Percentiles rank a stretch among this genome's conserved stretches.
Evolutionary conservation across 2,329 filamentous ascomycete species (phyloP).

Genomic region (Aspergillus novofumigatus): DNA sequence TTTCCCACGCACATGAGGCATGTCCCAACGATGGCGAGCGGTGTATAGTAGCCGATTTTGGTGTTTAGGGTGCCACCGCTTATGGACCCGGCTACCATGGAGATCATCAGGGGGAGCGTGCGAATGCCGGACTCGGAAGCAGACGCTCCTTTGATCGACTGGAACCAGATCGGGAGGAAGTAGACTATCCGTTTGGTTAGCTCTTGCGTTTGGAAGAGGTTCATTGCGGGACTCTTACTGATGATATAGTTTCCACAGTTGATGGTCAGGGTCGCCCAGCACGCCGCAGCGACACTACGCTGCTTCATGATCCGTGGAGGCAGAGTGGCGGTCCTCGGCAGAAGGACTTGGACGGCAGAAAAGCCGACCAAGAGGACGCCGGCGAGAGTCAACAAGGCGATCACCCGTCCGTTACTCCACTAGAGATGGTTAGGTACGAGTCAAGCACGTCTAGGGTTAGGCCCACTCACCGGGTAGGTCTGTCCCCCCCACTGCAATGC

Average conservation of each 20-base stretch:
- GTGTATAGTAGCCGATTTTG: slow-evolving; percentile 21
- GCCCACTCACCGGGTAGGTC: background rate
- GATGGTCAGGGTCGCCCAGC: slow-evolving; percentile 9
- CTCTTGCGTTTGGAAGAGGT: background rate
- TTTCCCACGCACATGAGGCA: slow-evolving; percentile 13
- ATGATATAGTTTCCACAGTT: background rate
- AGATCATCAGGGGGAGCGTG: slow-evolving; percentile 41
- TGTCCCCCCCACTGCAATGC: slow-evolving; percentile 13
- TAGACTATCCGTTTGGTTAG: slow-evolving; percentile 1
- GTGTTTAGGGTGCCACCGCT: slow-evolving; percentile 24
- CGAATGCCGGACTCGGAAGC: slow-evolving; percentile 38
- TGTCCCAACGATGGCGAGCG: slow-evolving; percentile 22
- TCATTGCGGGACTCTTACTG: too few species aligned
- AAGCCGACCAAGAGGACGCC: slow-evolving; percentile 4
- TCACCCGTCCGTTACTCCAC: slow-evolving; percentile 8
- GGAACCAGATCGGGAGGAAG: slow-evolving; percentile 9
- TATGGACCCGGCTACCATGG: slow-evolving; percentile 23
- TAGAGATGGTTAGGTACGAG: background rate
- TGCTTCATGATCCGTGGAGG: slow-evolving; percentile 6
- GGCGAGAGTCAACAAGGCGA: slow-evolving; percentile 5
- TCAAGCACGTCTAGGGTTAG: too few species aligned
- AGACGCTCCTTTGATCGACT: slow-evolving; percentile 18
- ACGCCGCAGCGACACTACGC: slow-evolving; percentile 3
- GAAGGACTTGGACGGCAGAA: background rate
- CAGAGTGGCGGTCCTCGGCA: slow-evolving; percentile 4